Conservation (phyloP, 192 early-diverging fungal genomes). For the Backusella mclennaniae region DNA sequence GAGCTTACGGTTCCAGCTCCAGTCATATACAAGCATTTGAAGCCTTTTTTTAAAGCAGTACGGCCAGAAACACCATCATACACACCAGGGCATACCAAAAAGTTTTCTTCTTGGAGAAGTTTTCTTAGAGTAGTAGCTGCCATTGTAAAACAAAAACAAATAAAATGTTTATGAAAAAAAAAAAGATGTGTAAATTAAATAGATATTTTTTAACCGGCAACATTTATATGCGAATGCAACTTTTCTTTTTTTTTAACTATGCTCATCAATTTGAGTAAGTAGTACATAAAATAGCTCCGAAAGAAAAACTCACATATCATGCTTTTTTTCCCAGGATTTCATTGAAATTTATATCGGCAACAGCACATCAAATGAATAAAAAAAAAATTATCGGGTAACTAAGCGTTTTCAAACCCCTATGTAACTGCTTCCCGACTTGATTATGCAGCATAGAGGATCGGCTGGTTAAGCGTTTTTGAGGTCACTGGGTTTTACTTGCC, state of each 20-base stretch:
- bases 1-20: conserved; percentile 31
- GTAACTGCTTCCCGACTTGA: neutral
- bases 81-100: conserved; percentile 26
- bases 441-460: neutral
- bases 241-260: neutral
- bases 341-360: neutral
- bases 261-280: neutral
- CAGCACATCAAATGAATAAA: neutral
- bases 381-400: neutral
- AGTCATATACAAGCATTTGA: conserved; percentile 28
- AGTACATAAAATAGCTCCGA: neutral
- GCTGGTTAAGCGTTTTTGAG: neutral
- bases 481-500: neutral
- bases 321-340: neutral
- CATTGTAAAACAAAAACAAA: neutral
- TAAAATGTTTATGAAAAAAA: neutral
- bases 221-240: neutral
- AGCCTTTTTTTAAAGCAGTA: conserved; percentile 16
- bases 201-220: neutral
- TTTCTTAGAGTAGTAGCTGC: neutral
- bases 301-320: neutral
- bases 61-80: conserved; percentile 26
- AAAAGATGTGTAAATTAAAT: neutral
- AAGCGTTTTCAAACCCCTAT: neutral
- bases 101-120: neutral